phyloP scores from a whole-genome alignment of 2,329 filamentous ascomycete species.

The Pseudofabraea citricarpa region DNA sequence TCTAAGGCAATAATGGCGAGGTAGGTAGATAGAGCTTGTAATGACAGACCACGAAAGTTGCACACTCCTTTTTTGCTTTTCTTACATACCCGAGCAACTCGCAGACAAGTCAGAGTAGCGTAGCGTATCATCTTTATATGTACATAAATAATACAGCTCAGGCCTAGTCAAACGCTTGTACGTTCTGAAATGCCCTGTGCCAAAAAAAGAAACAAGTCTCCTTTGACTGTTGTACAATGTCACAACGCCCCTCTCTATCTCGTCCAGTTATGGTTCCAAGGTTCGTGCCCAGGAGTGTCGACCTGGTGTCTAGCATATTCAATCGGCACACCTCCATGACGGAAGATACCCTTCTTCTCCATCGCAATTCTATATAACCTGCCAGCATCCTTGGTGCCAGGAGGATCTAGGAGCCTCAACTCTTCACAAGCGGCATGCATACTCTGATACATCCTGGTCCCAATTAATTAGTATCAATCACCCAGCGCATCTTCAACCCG shows the following conservation, averaged over 20 bases:
- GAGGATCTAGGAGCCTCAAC: slow-evolving; percentile 57
- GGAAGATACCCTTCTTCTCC: slow-evolving; percentile 84
- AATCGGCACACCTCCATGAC: slow-evolving; percentile 70
- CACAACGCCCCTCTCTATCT: slow-evolving; percentile 31
- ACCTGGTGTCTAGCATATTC: slow-evolving; percentile 86
- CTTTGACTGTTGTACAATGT: too few species aligned
- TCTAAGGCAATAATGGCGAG: slow-evolving; percentile 1
- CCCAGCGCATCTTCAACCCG: too few species aligned
- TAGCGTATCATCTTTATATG: slow-evolving; percentile 2
- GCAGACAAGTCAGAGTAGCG: slow-evolving; percentile 1
- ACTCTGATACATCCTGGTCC: slow-evolving; percentile 64
- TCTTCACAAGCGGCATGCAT: slow-evolving; percentile 87
- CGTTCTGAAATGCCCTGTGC: too few species aligned
- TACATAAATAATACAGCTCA: slow-evolving; percentile 7
- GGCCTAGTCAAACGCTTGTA: too few species aligned
- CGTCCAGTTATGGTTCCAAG: slow-evolving; percentile 96
- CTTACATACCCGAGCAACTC: slow-evolving; percentile 8
- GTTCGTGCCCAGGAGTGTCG: slow-evolving; percentile 69
- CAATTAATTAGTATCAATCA: too few species aligned
- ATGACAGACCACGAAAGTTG: slow-evolving; percentile 16
- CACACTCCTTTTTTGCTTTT: slow-evolving; percentile 10
- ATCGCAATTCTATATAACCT: slow-evolving; percentile 83
- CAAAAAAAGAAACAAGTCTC: too few species aligned
- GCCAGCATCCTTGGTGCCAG: slow-evolving; percentile 55
- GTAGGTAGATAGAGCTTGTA: slow-evolving; percentile 7